Conservation (phyloP, 768 basidiomycete genomes). For the Lactarius quietus region DNA sequence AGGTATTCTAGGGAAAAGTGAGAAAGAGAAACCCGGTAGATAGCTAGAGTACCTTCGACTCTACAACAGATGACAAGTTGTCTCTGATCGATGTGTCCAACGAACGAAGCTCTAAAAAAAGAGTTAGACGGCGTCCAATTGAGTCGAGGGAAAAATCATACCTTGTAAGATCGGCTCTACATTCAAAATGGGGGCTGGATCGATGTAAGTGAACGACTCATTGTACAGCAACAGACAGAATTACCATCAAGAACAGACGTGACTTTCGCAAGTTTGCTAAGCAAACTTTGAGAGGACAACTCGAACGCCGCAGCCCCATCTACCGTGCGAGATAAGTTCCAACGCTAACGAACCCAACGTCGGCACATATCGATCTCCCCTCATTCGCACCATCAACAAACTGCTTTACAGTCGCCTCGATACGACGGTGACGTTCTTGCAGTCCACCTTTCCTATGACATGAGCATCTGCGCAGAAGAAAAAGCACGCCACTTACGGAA, state of each 20-base stretch:
- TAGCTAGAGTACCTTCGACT: slow-evolving; percentile 13
- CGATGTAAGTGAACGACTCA: not conserved
- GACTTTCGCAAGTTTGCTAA: slow-evolving; percentile 1
- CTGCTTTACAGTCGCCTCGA: slow-evolving; percentile 10
- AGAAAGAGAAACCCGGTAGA: not conserved
- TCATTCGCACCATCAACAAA: slow-evolving; percentile 14
- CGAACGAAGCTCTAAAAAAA: slow-evolving; percentile 11
- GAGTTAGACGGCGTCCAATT: not conserved
- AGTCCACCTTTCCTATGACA: not conserved
- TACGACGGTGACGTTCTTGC: slow-evolving; percentile 58
- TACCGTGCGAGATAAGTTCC: not conserved
- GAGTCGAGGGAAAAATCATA: slow-evolving; percentile 26
- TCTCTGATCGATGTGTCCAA: slow-evolving; percentile 12
- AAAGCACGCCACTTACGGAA: slow-evolving; percentile 50
- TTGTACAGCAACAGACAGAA: not conserved
- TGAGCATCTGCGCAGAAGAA: not conserved
- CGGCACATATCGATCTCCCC: not conserved
- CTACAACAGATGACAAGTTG: slow-evolving; percentile 9
- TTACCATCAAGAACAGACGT: slow-evolving; percentile 1
- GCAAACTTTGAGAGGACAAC: slow-evolving; percentile 6
- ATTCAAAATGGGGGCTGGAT: slow-evolving; percentile 45
- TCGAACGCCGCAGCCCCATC: slow-evolving; percentile 13
- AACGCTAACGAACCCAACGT: slow-evolving; percentile 10
- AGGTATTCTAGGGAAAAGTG: slow-evolving; percentile 52
- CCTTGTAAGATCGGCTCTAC: slow-evolving; percentile 53